These are phyloP conservation scores for Calonectria leucothoes DNA, from an alignment of 2,329 filamentous ascomycete species.

Conservation along the genomic window DNA sequence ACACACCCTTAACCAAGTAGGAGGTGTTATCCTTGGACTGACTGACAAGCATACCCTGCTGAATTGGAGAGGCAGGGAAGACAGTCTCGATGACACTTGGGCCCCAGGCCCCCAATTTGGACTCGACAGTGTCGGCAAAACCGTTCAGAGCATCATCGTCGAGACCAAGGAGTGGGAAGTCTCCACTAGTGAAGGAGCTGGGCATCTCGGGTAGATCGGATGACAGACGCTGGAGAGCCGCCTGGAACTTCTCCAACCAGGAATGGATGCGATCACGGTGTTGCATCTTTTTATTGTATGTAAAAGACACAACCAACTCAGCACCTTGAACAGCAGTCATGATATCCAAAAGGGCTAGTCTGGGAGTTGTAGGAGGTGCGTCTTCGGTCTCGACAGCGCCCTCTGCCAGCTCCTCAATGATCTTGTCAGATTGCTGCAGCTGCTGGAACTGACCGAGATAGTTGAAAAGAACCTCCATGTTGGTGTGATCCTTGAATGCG, in stretches of 20 bases:
- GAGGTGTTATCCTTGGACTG: conserved; percentile 17
- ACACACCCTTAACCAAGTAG: conserved; percentile 7
- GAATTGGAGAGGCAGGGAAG: conserved; percentile 28
- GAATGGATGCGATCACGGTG: background rate
- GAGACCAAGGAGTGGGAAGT: background rate
- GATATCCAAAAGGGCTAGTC: background rate
- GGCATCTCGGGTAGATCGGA: background rate
- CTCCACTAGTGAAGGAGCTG: background rate
- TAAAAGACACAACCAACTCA: background rate
- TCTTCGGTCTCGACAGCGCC: background rate
- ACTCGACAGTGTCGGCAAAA: background rate
- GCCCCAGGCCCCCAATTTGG: background rate
- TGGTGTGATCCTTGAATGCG: conserved; percentile 45
- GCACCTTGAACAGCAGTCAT: background rate
- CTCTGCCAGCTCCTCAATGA: background rate
- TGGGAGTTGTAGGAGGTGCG: background rate
- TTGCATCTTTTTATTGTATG: background rate
- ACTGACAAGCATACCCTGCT: conserved; percentile 27
- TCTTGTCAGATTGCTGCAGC: conserved; percentile 25
- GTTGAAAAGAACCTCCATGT: conserved; percentile 43
- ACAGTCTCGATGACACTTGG: conserved; percentile 7
- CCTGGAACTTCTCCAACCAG: background rate
- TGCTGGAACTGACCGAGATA: conserved; percentile 37
- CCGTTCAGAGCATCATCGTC: background rate
- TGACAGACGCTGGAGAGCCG: background rate